A percentile compares a stretch with the other conserved stretches of the same genome.
These are phyloP conservation scores for Eutypella sp. DNA, from an alignment of 2,329 filamentous ascomycete genomes.

Conservation along the genomic window DNA sequence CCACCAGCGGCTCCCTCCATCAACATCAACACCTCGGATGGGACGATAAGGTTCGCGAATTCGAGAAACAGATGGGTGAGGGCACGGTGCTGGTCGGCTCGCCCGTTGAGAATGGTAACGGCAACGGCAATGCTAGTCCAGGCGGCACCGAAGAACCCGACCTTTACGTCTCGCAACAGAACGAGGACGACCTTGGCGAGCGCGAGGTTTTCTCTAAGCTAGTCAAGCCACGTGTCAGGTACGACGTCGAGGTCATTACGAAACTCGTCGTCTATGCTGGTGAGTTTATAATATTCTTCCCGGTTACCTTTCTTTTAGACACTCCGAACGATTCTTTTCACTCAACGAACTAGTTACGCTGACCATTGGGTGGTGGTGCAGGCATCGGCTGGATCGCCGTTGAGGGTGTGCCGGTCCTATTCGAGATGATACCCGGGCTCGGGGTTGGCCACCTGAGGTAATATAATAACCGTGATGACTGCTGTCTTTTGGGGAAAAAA, in stretches of 20 bases:
- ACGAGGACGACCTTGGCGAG: constrained; percentile 57
- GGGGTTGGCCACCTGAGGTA: constrained; percentile 24
- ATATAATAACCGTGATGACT: no score
- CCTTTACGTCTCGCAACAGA: constrained; percentile 35
- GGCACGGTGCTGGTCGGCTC: constrained; percentile 43
- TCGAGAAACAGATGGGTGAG: constrained; percentile 70
- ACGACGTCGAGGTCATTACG: constrained; percentile 98
- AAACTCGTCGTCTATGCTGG: constrained; percentile 93
- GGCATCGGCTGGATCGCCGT: constrained; percentile 33
- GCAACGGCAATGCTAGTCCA: background rate
- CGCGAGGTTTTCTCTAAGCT: constrained; percentile 79
- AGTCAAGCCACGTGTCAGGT: constrained; percentile 81
- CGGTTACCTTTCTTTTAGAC: background rate
- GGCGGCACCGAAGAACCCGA: constrained; percentile 30
- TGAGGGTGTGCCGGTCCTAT: constrained; percentile 37
- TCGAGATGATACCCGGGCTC: constrained; percentile 35
- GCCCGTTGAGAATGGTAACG: constrained; percentile 25
- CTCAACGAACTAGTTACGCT: no score
- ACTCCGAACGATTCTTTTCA: no score
- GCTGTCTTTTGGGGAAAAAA: no score
- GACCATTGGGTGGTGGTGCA: no score
- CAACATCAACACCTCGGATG: constrained; percentile 34
- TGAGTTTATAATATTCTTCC: constrained; percentile 36
- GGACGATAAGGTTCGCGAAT: constrained; percentile 50
- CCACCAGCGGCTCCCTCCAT: constrained; percentile 5